Evolutionary conservation across 148 eudicot species (phyloP).

Genomic region (Vaccinium darrowii): DNA sequence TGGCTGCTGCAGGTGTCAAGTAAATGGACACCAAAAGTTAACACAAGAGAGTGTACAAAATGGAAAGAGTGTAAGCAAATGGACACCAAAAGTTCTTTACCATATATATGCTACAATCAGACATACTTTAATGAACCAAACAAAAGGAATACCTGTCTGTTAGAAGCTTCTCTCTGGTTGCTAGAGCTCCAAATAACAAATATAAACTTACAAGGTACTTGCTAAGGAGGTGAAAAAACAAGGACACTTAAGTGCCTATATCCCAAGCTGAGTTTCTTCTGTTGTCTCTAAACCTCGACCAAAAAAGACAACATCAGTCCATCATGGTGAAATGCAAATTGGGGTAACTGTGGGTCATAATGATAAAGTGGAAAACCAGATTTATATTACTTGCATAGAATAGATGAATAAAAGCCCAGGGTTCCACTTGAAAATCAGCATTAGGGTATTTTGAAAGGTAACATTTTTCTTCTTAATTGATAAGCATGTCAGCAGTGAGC

Average conservation of each 20-base stretch:
- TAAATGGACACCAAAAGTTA: background rate
- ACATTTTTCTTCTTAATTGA: background rate
- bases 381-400: background rate
- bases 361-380: background rate
- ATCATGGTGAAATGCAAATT: conserved; percentile 3
- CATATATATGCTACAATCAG: background rate
- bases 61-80: background rate
- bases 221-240: conserved; percentile 28
- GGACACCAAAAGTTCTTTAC: background rate
- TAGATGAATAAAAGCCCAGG: background rate
- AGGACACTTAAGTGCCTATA: conserved; percentile 37
- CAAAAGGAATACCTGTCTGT: conserved; percentile 72
- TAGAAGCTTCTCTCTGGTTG: conserved; percentile 88
- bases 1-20: too few relatives aligned
- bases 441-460: background rate
- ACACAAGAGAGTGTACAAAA: conserved; percentile 12
- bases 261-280: conserved; percentile 47
- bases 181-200: conserved; percentile 88
- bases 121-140: background rate
- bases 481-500: background rate
- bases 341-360: background rate
- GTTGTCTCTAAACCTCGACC: conserved; percentile 39
- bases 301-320: conserved; percentile 36
- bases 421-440: background rate
- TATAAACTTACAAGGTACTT: conserved; percentile 45